Percentiles rank a stretch among this genome's conserved stretches.
phyloP scores from a whole-genome alignment of 306 rosid genomes.

The Heteromeles arbutifolia region DNA sequence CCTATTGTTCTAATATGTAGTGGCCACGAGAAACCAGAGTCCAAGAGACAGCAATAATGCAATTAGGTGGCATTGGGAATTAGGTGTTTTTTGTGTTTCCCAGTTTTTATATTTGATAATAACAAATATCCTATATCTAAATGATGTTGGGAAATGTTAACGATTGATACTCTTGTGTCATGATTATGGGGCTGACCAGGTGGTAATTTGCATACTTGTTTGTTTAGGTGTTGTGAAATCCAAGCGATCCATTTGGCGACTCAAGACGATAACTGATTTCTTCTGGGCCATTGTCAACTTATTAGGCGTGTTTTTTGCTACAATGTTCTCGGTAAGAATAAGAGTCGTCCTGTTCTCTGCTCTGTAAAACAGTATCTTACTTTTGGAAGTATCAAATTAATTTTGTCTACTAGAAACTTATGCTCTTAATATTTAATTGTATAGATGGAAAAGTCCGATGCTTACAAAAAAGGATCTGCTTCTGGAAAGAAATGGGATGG shows the following conservation, averaged over 20 bases:
- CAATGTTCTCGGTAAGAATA: constrained; percentile 76
- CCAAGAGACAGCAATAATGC: background rate
- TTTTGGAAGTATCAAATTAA: background rate
- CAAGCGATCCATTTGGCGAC: constrained; percentile 75
- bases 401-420: background rate
- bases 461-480: constrained; percentile 72
- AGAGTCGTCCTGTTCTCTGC: background rate
- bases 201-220: background rate
- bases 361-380: background rate
- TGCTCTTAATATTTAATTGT: constrained; percentile 7
- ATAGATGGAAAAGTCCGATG: constrained; percentile 87
- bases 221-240: constrained; percentile 71
- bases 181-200: background rate
- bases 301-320: constrained; percentile 70
- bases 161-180: background rate
- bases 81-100: background rate
- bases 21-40: background rate
- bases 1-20: background rate
- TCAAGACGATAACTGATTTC: constrained; percentile 68
- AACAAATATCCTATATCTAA: background rate
- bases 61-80: background rate
- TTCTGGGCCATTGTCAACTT: constrained; percentile 78
- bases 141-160: background rate
- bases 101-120: background rate
- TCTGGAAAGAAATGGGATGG: constrained; percentile 83